Base-by-base conservation (phyloP, 805 yeast genomes). In the Priceomyces medius region DNA sequence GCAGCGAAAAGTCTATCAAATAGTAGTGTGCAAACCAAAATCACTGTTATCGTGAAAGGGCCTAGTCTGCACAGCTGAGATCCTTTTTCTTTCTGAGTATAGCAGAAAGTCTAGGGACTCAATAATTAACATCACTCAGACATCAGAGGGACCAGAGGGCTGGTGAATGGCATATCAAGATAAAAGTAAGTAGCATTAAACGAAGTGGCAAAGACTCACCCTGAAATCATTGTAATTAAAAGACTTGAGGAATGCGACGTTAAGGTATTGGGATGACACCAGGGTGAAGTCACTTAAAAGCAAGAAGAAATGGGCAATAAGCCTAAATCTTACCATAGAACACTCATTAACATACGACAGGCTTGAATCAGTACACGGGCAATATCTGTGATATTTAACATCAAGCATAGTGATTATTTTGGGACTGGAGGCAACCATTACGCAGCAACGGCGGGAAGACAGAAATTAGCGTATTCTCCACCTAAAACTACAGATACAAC, bases 71-170 rank as follows among this genome's bases (percentile, higher is more conserved):
- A 19, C 18, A 20, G 19, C n/a, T 23, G 20, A 23, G 20, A 23
- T 35, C 29, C 38, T 35, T 21, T 24, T 27, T 35, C 27, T 13
- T 35, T 31, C 34, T 16, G 20, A 31, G 14, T n/a, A 26, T 12
- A n/a, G 29, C 29, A 10, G 5, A 10, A 10, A 9, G 9, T 14
- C 5, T 26, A 26, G 29, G 29, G 29, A n/a, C n/a, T 26, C 14
- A 26, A 26, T 21, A 26, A 26, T 14, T 12, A 26, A 26, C 29
- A 14, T 26, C 29, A 26, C 14, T 12, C 10, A 26, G 29, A n/a
- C 29, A 26, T 26, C n/a, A 26, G 29, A 26, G n/a, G 29, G 29
- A 12, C 29, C 29, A 26, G 29, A 26, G 29, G 29, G n/a, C 29
- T 26, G 29, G 29, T 26, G 14, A n/a, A n/a, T 26, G 29, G 29